Evolutionary conservation across 1,139 yeast genomes (phyloP).

Genomic region (Yamadazyma kanchanaburiensis): DNA sequence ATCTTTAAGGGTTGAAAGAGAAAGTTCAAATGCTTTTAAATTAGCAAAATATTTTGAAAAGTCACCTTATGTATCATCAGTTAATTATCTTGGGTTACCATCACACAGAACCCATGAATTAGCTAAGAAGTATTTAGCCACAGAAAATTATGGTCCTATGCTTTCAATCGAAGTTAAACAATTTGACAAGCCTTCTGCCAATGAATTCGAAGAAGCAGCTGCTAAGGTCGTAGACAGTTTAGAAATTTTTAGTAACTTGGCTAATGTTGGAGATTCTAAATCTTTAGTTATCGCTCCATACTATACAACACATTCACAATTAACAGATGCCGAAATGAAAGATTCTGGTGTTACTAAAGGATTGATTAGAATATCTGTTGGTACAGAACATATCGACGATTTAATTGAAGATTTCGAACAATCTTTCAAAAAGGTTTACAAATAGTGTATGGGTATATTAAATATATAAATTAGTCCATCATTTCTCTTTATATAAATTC

Average conservation of each 20-base stretch:
- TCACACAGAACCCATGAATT: conserved; percentile 79
- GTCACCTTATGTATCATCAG: conserved; percentile 76
- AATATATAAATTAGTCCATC: too few species aligned
- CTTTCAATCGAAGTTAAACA: conserved; percentile 86
- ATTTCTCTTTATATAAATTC: conserved; percentile 1
- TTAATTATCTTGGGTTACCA: conserved; percentile 86
- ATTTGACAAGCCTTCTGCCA: conserved; percentile 35
- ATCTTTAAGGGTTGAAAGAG: conserved; percentile 91
- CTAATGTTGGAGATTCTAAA: conserved; percentile 95
- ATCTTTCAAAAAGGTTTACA: conserved; percentile 57
- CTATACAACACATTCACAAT: conserved; percentile 93
- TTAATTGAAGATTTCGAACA: conserved; percentile 84
- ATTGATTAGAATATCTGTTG: conserved; percentile 82
- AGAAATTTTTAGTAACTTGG: conserved; percentile 84
- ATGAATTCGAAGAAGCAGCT: conserved; percentile 67
- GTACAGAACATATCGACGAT: conserved; percentile 88
- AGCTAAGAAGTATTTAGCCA: conserved; percentile 73
- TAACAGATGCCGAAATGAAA: conserved; percentile 72
- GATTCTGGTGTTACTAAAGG: conserved; percentile 86
- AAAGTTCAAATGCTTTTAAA: conserved; percentile 76
- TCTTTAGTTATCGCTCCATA: conserved; percentile 94
- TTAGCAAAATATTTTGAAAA: conserved; percentile 76
- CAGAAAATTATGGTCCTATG: conserved; percentile 80
- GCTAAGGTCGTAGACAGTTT: conserved; percentile 79
- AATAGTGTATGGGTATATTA: neutral